These are phyloP conservation scores for Sclerotinia glacialis DNA, from an alignment of 2,329 filamentous ascomycete species.

Conservation along the genomic window DNA sequence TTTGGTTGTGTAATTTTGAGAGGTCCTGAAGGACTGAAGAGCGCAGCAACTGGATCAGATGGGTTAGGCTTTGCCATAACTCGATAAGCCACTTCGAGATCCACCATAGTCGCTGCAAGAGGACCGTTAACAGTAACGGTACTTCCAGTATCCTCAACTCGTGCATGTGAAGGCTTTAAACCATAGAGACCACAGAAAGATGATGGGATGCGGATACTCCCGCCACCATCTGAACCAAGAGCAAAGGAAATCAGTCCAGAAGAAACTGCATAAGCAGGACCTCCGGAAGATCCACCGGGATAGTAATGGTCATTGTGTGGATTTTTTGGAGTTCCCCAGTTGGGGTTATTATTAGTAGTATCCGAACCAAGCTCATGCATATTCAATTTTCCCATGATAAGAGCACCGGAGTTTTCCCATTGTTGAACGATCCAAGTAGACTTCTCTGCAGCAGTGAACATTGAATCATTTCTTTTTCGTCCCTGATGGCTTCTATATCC, in stretches of 20 bases:
- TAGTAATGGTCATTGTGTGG: constrained; percentile 73
- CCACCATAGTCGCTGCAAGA: constrained; percentile 70
- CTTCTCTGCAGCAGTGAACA: constrained; percentile 65
- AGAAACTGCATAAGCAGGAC: constrained; percentile 80
- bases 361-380: constrained; percentile 84
- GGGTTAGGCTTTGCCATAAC: constrained; percentile 72
- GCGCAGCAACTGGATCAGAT: constrained; percentile 54
- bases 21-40: constrained; percentile 56
- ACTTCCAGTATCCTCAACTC: constrained; percentile 56
- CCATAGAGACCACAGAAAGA: constrained; percentile 58
- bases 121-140: constrained; percentile 67
- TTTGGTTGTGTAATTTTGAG: constrained; percentile 45
- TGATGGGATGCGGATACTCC: constrained; percentile 52
- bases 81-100: constrained; percentile 79
- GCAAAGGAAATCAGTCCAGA: constrained; percentile 61
- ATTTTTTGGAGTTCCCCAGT: constrained; percentile 77
- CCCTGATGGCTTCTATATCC: constrained; percentile 66
- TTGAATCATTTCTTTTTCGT: constrained; percentile 79
- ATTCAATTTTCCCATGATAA: constrained; percentile 74
- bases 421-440: constrained; percentile 71
- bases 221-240: constrained; percentile 83
- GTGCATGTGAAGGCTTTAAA: constrained; percentile 73
- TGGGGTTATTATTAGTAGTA: constrained; percentile 80
- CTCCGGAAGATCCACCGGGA: constrained; percentile 84
- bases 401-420: constrained; percentile 66